A percentile compares a stretch with the other conserved stretches of the same genome.
These are phyloP conservation scores for Alternaria consortialis DNA, from an alignment of 2,329 filamentous ascomycete genomes.

Conservation along the genomic window DNA sequence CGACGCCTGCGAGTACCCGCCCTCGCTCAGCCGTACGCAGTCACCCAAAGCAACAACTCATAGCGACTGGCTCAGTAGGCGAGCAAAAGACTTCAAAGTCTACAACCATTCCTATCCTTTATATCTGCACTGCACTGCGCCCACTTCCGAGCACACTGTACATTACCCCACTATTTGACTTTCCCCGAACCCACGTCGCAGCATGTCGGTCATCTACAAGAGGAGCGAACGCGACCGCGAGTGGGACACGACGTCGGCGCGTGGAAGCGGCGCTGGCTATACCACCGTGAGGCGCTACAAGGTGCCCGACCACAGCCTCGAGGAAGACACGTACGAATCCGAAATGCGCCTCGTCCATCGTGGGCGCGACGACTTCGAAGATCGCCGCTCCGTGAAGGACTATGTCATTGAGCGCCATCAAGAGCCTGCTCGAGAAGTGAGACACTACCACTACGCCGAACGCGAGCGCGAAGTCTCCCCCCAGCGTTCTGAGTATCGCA, in stretches of 20 bases:
- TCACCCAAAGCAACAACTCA: slow-evolving; percentile 15
- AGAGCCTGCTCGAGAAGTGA: slow-evolving; percentile 42
- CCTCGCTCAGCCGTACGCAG: slow-evolving; percentile 21
- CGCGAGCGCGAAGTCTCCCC: slow-evolving; percentile 48
- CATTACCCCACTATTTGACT: slow-evolving; percentile 5
- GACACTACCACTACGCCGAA: slow-evolving; percentile 51
- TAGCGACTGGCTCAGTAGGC: slow-evolving; percentile 28
- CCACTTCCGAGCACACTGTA: slow-evolving; percentile 6
- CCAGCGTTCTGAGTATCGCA: slow-evolving; percentile 60
- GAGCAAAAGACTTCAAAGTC: slow-evolving; percentile 14
- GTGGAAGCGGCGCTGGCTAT: slow-evolving; percentile 52
- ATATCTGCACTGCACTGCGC: slow-evolving; percentile 7
- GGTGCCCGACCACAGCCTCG: slow-evolving; percentile 57
- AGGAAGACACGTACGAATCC: slow-evolving; percentile 55
- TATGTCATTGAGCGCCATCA: slow-evolving; percentile 51
- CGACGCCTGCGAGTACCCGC: slow-evolving; percentile 32
- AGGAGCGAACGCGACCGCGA: slow-evolving; percentile 56
- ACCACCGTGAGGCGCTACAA: slow-evolving; percentile 69
- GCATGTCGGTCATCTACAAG: slow-evolving; percentile 58
- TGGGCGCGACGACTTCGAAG: slow-evolving; percentile 44
- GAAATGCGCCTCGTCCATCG: slow-evolving; percentile 60
- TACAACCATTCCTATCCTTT: slow-evolving; percentile 2
- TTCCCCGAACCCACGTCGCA: slow-evolving; percentile 13
- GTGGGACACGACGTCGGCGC: slow-evolving; percentile 50
- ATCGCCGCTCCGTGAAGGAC: slow-evolving; percentile 47